These are phyloP conservation scores for Candida insectorum DNA, from an alignment of 805 yeast species.

Conservation along the genomic window DNA sequence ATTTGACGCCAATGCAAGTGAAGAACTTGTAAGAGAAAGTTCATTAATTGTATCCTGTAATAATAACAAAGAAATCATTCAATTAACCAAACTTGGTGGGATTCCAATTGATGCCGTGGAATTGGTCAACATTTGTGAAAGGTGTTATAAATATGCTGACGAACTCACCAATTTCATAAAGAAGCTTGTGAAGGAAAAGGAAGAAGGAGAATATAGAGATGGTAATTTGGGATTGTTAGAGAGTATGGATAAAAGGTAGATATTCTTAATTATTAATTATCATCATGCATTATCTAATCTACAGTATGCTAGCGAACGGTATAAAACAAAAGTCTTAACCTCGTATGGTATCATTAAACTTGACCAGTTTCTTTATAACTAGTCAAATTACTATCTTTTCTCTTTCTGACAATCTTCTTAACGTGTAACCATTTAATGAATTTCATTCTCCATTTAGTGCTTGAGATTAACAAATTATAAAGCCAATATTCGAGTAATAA, in stretches of 20 bases:
- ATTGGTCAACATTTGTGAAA: slow-evolving; percentile 64
- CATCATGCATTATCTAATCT: not conserved
- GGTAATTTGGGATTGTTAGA: slow-evolving; percentile 5
- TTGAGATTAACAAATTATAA: slow-evolving; percentile 26
- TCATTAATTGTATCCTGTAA: slow-evolving; percentile 81
- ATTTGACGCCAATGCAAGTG: slow-evolving; percentile 74
- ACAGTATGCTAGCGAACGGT: too few relatives aligned
- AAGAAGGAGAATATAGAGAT: slow-evolving; percentile 39
- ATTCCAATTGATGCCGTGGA: slow-evolving; percentile 70
- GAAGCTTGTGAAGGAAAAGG: slow-evolving; percentile 52
- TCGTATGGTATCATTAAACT: too few relatives aligned
- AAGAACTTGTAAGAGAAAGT: slow-evolving; percentile 76
- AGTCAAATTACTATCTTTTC: slow-evolving; percentile 58
- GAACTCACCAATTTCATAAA: slow-evolving; percentile 62
- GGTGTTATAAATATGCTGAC: slow-evolving; percentile 64
- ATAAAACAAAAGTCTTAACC: too few relatives aligned
- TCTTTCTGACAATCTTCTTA: slow-evolving; percentile 42
- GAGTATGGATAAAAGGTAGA: slow-evolving; percentile 1
- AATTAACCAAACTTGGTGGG: slow-evolving; percentile 87
- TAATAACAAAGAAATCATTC: slow-evolving; percentile 87
- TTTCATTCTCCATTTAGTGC: slow-evolving; percentile 4
- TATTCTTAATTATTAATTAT: too few relatives aligned
- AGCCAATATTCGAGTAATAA: slow-evolving; percentile 37
- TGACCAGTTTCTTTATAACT: slow-evolving; percentile 9
- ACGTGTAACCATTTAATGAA: slow-evolving; percentile 9